phyloP scores from a whole-genome alignment of 164 flowering plant genomes.

The Cinnamomum micranthum region DNA sequence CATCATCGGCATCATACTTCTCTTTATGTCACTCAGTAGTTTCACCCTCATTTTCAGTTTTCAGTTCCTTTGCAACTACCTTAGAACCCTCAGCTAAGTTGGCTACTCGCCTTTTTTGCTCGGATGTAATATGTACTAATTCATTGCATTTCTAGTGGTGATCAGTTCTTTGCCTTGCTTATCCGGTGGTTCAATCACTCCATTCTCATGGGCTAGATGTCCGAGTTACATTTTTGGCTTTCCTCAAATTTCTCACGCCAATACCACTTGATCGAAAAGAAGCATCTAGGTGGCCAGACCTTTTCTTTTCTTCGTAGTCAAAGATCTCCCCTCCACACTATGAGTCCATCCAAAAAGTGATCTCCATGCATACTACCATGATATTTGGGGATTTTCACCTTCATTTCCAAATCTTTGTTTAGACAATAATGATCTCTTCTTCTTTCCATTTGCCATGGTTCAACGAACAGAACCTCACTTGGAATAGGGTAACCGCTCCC shows the following conservation, averaged over 20 bases:
- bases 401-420: not conserved
- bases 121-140: not conserved
- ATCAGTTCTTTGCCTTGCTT: not conserved
- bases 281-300: not conserved
- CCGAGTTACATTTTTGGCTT: not conserved
- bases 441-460: not conserved
- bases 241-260: not conserved
- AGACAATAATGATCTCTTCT: not conserved
- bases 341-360: not conserved
- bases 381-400: not conserved
- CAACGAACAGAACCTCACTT: not conserved
- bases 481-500: not conserved
- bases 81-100: not conserved
- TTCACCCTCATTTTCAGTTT: not conserved
- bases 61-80: not conserved
- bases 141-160: not conserved
- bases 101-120: not conserved
- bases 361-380: not conserved
- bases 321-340: not conserved
- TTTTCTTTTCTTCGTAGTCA: not conserved
- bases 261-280: not conserved
- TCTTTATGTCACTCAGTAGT: not conserved
- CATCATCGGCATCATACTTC: not conserved
- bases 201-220: not conserved
- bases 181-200: not conserved